Base-by-base conservation (phyloP, 2,329 filamentous ascomycete genomes). In the Penicillium carneum region DNA sequence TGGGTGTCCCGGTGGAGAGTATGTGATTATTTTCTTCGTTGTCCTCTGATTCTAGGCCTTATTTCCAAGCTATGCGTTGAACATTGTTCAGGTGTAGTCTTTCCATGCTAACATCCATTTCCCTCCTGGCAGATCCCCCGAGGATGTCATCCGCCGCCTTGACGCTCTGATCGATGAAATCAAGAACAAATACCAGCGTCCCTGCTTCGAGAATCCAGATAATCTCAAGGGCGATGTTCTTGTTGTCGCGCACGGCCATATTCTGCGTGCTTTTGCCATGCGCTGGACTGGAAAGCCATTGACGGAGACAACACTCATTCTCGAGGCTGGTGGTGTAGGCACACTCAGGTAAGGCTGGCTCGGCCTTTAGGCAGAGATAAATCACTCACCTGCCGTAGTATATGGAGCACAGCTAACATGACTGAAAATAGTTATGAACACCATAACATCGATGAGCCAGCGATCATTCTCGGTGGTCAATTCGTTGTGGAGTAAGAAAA, bases 221-320 rank as follows among this genome's bases (percentile, higher is more conserved):
- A 80, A 74, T 63, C 81, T 72, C 10, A 86, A 76, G 16, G 80
- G 86, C 16, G 91, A 94, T 76, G 87, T 94, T 18, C 77, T 94
- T 26, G 83, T 97, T 50, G 92, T 97, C 6, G 93, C 92, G 23
- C 93, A 97, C 74, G 93, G 93, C 0, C 93, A 97, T 79, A 94
- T 97, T 59, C 80, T 97, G 55, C 84, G 93, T 16, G 91, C 92
- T 0, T 92, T 97, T 75, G 93, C 93, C 7, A 91, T 94, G 82
- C 84, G 93, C 34, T 97, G 93, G 93, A 85, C 88, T 0, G 87
- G 87, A 0, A 90, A 90, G 80, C 83, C 86, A 12, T 81, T 97
- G 61, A 85, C 87, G 57, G 88, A 92, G 51, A 92, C 92, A 41
- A 86, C 88, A 6, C 87, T 97, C 74, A 82, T 97, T 63, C 80